Percentiles rank a stretch among this genome's conserved stretches.
phyloP scores from a whole-genome alignment of 1,139 yeast genomes.

The Ogataea hybrid region DNA sequence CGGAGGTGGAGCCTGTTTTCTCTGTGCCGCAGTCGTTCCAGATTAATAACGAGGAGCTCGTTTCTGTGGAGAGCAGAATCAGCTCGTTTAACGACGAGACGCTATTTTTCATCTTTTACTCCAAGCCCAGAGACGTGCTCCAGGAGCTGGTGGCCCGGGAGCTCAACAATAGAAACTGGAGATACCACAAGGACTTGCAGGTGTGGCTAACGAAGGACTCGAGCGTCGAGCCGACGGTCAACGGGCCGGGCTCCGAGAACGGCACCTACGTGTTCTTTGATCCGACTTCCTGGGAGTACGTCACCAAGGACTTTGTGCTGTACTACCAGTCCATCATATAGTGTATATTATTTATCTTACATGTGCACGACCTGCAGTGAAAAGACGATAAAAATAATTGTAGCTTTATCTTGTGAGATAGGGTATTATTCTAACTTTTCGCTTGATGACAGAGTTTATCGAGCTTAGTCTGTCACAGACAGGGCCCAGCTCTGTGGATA shows the following conservation, averaged over 20 bases:
- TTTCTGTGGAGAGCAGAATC: slow-evolving; percentile 61
- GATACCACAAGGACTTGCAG: slow-evolving; percentile 92
- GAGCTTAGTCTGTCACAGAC: too few species aligned
- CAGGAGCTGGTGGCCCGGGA: slow-evolving; percentile 96
- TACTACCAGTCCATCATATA: slow-evolving; percentile 52
- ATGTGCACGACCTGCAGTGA: slow-evolving; percentile 4
- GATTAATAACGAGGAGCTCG: slow-evolving; percentile 40
- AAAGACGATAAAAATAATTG: neutral
- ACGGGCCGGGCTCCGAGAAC: slow-evolving; percentile 82
- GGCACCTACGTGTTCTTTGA: slow-evolving; percentile 97
- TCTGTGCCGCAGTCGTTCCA: slow-evolving; percentile 57
- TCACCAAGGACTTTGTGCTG: slow-evolving; percentile 76
- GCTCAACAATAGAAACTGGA: slow-evolving; percentile 85
- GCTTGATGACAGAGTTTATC: too few species aligned
- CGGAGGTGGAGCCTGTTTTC: slow-evolving; percentile 87
- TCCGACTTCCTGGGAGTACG: slow-evolving; percentile 95
- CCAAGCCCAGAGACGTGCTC: slow-evolving; percentile 87
- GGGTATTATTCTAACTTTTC: neutral
- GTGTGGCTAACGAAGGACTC: slow-evolving; percentile 98
- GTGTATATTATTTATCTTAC: slow-evolving; percentile 7
- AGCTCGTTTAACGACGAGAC: slow-evolving; percentile 87
- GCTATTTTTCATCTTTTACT: slow-evolving; percentile 87
- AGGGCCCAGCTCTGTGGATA: neutral
- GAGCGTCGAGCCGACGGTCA: slow-evolving; percentile 81
- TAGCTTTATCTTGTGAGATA: neutral